Evolutionary conservation across 2,329 filamentous ascomycete genomes (phyloP).

Genomic region (Pseudogymnoascus sp.): DNA sequence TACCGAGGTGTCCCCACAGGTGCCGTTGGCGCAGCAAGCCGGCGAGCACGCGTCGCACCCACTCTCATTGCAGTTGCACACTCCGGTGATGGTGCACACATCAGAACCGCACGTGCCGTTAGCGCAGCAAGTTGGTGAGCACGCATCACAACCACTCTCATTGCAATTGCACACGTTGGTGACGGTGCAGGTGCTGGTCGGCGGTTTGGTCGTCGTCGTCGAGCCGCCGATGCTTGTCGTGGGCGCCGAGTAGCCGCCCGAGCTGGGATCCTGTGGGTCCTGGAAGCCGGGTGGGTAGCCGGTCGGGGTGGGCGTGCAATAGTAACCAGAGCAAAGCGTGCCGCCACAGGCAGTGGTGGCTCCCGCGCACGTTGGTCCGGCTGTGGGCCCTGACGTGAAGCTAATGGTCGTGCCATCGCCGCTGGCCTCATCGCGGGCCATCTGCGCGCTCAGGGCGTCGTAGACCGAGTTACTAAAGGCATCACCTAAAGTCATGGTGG

Average conservation of each 20-base stretch:
- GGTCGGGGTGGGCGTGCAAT: constrained; percentile 12
- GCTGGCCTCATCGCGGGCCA: constrained; percentile 3
- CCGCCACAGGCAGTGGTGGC: constrained; percentile 18
- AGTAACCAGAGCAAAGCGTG: constrained; percentile 21
- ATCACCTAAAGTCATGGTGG: background rate
- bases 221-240: background rate
- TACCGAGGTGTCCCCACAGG: background rate
- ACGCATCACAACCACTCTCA: background rate
- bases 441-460: background rate
- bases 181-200: background rate
- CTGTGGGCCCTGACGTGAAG: constrained; percentile 8
- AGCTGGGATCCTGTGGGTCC: background rate
- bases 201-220: background rate
- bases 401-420: background rate
- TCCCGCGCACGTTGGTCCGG: constrained; percentile 16
- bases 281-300: background rate
- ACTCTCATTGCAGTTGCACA: background rate
- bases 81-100: background rate
- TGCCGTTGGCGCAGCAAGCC: background rate
- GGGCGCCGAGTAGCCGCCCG: background rate
- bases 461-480: constrained; percentile 13
- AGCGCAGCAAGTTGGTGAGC: background rate
- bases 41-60: background rate
- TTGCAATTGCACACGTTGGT: background rate
- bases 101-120: background rate